These are phyloP conservation scores for Ceratobasidium sp. DNA, from an alignment of 1,284 basidiomycete genomes.

Conservation along the genomic window DNA sequence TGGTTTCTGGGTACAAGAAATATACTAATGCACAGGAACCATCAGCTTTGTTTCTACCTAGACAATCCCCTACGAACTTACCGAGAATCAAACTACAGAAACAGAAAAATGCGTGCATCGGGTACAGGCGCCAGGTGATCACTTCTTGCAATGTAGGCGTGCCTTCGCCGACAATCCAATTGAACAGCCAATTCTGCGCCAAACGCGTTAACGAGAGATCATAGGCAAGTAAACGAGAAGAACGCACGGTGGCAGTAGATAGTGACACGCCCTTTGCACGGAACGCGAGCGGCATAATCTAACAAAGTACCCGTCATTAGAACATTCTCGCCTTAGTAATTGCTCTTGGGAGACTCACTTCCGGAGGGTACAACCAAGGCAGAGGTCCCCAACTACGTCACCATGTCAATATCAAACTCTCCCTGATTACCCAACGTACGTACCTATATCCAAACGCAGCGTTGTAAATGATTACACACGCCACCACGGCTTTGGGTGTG, in stretches of 20 bases:
- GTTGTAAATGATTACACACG: conserved; percentile 93
- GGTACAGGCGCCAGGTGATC: conserved; percentile 93
- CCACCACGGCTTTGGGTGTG: conserved; percentile 89
- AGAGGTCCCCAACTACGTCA: conserved; percentile 71
- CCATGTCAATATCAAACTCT: not conserved
- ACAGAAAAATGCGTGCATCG: conserved; percentile 97
- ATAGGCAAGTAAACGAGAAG: conserved; percentile 42
- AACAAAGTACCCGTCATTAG: conserved; percentile 43
- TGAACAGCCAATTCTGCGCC: conserved; percentile 76
- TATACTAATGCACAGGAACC: too few species aligned
- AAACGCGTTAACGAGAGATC: not conserved
- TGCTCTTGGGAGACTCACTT: conserved; percentile 55
- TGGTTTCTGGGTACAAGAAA: conserved; percentile 62
- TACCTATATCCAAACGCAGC: conserved; percentile 88
- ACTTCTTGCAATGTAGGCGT: conserved; percentile 89
- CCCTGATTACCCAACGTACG: conserved; percentile 16
- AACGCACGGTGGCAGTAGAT: conserved; percentile 76
- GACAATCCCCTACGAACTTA: conserved; percentile 49
- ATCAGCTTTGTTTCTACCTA: too few species aligned
- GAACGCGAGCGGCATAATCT: conserved; percentile 92
- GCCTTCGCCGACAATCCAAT: conserved; percentile 87
- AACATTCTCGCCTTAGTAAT: not conserved
- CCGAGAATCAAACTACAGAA: conserved; percentile 84
- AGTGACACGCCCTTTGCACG: conserved; percentile 94
- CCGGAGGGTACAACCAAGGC: conserved; percentile 89